Evolutionary conservation across 1,284 basidiomycete genomes (phyloP).

Genomic region (Ceratobasidium sp.): DNA sequence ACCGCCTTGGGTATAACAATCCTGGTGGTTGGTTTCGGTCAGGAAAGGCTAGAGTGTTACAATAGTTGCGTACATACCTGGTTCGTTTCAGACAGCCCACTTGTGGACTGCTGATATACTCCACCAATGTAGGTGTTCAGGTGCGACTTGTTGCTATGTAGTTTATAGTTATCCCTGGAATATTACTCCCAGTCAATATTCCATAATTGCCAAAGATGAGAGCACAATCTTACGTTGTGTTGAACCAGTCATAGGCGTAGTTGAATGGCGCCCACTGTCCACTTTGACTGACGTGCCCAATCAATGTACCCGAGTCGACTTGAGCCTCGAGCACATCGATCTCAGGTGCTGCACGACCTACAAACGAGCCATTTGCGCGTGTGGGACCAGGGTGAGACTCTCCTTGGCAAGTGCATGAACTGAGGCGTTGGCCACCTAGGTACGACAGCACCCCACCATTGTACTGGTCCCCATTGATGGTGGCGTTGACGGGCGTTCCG

Average conservation of each 20-base stretch:
- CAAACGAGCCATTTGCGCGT: slow-evolving; percentile 43
- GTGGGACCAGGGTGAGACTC: slow-evolving; percentile 54
- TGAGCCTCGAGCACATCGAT: slow-evolving; percentile 84
- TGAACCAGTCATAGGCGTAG: slow-evolving; percentile 45
- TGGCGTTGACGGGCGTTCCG: slow-evolving; percentile 51
- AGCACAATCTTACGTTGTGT: slow-evolving; percentile 25
- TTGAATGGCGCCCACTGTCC: slow-evolving; percentile 44
- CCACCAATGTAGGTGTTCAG: slow-evolving; percentile 63
- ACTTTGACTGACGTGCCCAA: slow-evolving; percentile 41
- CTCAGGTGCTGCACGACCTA: slow-evolving; percentile 80
- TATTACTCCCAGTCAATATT: not conserved
- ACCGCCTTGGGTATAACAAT: slow-evolving; percentile 25
- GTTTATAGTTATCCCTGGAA: slow-evolving; percentile 8
- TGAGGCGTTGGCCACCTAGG: slow-evolving; percentile 58
- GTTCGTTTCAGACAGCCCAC: slow-evolving; percentile 57
- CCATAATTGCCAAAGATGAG: not conserved
- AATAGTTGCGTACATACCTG: slow-evolving; percentile 52
- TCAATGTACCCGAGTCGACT: slow-evolving; percentile 42
- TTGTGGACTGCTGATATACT: slow-evolving; percentile 69
- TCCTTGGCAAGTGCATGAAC: slow-evolving; percentile 52
- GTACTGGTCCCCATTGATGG: slow-evolving; percentile 49
- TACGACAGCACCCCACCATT: slow-evolving; percentile 53
- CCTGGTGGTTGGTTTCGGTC: not conserved
- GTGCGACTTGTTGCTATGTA: slow-evolving; percentile 46
- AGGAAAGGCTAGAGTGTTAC: not conserved